Base-by-base conservation (phyloP, 108 stramenopile genomes). In the Skeletonema grethae region DNA sequence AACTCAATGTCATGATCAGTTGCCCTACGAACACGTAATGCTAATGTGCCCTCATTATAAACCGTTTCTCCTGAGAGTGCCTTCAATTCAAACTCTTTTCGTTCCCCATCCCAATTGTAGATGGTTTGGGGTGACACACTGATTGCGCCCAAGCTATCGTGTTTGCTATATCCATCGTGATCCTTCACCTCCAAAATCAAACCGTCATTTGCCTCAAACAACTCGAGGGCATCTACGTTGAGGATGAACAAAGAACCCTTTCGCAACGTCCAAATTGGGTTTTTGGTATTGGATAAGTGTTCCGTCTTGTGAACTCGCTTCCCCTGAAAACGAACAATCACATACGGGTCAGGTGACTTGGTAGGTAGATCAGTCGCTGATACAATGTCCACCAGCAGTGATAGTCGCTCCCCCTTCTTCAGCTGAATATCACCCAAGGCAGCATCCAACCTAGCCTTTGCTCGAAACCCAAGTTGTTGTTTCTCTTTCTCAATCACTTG, bases 261-360 rank as follows among this genome's bases (percentile, higher is more conserved):
- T 28, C 76, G 76, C 24, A 94, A 25, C 0, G 93, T 94, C 87
- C 86, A 94, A 38, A 91, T 85, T n/a, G 93, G 93, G 78, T 94
- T 79, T 5, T 85, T 79, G 66, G 83, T 77, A n/a, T 67, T 77
- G 9, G 69, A 46, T 13, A 89, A 82, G 55, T 67, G 57, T 24
- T 82, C 65, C 1, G 93, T 94, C 57, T 74, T 75, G 67, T 94
- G 93, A 0, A 92, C 66, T 25, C 77, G 72, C 34, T 76, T 70
- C 9, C 72, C 73, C 63, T 86, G 80, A 57, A 90, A 69, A 22
- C 67, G 57, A 30, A 77, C 79, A n/a, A 70, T 53, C 12, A 90
- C 86, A 25, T 76, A 87, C 0, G 93, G 93, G 79, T 94, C 89
- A 9, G 84, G 79, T 13, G 63, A 11, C 0, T 79, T 69, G 7